Evolutionary conservation across 164 flowering plant genomes (phyloP).

Genomic region (Stephania yunnanensis): DNA sequence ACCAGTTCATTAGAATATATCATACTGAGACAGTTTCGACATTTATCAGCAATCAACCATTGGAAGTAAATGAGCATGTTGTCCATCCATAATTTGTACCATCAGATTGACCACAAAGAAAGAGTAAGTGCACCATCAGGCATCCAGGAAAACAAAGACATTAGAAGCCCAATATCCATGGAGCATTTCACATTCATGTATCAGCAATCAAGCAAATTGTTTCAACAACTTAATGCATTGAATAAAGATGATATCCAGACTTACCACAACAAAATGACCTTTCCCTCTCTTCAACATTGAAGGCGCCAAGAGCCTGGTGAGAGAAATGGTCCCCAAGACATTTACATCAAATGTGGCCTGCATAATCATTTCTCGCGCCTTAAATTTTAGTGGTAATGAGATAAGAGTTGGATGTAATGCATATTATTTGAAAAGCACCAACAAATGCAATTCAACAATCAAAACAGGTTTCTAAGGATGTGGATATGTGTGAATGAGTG

Average conservation of each 20-base stretch:
- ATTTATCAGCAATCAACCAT: too few relatives aligned
- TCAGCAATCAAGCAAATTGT: not conserved
- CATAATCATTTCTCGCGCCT: not conserved
- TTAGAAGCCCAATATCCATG: not conserved
- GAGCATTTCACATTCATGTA: not conserved
- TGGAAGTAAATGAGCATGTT: not conserved
- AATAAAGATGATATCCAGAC: slow-evolving; percentile 15
- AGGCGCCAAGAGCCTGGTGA: slow-evolving; percentile 70
- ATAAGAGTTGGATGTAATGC: not conserved
- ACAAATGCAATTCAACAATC: not conserved
- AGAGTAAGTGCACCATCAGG: not conserved
- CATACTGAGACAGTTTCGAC: not conserved
- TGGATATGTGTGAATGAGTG: not conserved
- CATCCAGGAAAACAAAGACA: not conserved
- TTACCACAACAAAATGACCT: slow-evolving; percentile 98
- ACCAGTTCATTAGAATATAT: not conserved
- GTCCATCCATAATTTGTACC: slow-evolving; percentile 5
- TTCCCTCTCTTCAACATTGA: slow-evolving; percentile 73
- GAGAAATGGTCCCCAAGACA: slow-evolving; percentile 82
- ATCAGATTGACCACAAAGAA: not conserved
- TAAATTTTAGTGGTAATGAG: not conserved
- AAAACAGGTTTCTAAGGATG: not conserved
- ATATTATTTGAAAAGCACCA: not conserved
- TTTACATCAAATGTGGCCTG: slow-evolving; percentile 77
- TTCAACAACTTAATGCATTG: not conserved